Conservation (phyloP, 2,329 filamentous ascomycete genomes). For the Aspergillus oerlinghausenensis region DNA sequence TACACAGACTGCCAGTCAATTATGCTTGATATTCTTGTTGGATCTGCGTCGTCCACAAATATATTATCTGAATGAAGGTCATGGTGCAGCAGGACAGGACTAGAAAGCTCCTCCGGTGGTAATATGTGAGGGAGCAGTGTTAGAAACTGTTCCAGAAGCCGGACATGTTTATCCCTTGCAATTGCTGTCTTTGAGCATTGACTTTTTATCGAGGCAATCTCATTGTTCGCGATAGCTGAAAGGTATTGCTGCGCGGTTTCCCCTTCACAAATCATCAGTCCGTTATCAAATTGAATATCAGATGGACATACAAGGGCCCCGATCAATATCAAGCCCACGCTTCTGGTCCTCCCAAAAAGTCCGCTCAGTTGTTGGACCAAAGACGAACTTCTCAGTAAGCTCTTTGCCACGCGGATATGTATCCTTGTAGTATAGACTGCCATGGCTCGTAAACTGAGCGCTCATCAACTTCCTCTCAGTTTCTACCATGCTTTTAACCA, state of each 20-base stretch:
- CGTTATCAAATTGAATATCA: neutral
- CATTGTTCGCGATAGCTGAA: conserved; percentile 13
- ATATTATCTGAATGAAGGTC: conserved; percentile 32
- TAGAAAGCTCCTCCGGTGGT: conserved; percentile 6
- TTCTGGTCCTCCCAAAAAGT: conserved; percentile 12
- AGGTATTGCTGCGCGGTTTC: conserved; percentile 14
- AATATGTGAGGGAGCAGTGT: conserved; percentile 17
- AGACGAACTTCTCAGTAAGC: conserved; percentile 8
- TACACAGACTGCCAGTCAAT: conserved; percentile 25
- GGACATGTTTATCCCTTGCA: conserved; percentile 10
- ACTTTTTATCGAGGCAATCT: conserved; percentile 14
- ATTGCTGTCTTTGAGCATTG: neutral
- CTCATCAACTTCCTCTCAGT: neutral
- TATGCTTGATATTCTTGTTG: conserved; percentile 21
- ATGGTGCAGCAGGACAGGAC: conserved; percentile 15
- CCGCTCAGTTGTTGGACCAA: conserved; percentile 14
- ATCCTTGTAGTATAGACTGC: conserved; percentile 10
- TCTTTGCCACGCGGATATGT: conserved; percentile 1
- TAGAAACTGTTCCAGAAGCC: conserved; percentile 18
- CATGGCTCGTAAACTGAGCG: neutral
- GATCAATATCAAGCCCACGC: conserved; percentile 8
- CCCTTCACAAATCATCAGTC: conserved; percentile 9
- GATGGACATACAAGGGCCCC: conserved; percentile 12
- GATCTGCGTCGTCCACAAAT: conserved; percentile 25
- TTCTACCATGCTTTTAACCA: conserved; percentile 25